These are phyloP conservation scores for Eutypella sp. DNA, from an alignment of 2,329 filamentous ascomycete genomes.

Conservation along the genomic window DNA sequence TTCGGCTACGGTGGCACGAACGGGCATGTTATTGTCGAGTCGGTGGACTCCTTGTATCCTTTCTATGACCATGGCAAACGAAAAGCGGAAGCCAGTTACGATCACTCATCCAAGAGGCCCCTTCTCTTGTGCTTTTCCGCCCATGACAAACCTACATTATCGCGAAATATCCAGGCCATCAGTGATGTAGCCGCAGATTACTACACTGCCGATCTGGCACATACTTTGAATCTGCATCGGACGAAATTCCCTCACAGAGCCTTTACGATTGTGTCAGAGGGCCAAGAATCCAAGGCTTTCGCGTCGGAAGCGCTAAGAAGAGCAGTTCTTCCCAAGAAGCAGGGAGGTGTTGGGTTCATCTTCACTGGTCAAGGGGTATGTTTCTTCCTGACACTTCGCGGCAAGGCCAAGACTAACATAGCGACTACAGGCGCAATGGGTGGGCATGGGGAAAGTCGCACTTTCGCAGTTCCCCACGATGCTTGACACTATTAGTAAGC, in stretches of 20 bases:
- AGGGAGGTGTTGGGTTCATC: constrained; percentile 1
- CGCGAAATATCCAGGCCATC: constrained; percentile 15
- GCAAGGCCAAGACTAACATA: not conserved
- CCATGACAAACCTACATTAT: constrained; percentile 8
- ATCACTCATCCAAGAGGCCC: constrained; percentile 3
- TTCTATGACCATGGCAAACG: constrained; percentile 13
- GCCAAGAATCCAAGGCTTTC: constrained; percentile 1
- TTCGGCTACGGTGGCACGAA: constrained; percentile 19
- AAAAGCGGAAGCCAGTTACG: constrained; percentile 4
- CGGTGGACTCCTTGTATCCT: constrained; percentile 13
- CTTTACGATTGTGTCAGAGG: constrained; percentile 2
- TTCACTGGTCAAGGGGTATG: constrained; percentile 7
- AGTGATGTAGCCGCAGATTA: constrained; percentile 10
- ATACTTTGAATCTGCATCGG: constrained; percentile 5
- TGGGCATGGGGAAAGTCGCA: constrained; percentile 3
- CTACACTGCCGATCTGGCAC: constrained; percentile 7
- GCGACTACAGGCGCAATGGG: constrained; percentile 4
- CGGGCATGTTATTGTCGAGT: constrained; percentile 15
- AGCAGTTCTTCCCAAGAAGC: not conserved
- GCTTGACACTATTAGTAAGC: constrained; percentile 6
- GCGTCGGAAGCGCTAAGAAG: not conserved
- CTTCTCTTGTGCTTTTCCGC: constrained; percentile 8
- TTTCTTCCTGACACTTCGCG: not conserved
- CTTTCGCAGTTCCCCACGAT: constrained; percentile 1
- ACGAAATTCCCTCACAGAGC: constrained; percentile 4